Evolutionary conservation across 2,329 filamentous ascomycete genomes (phyloP), one percentile per base, ranked within the genome.

Genomic region (Diaporthe helianthi): DNA sequence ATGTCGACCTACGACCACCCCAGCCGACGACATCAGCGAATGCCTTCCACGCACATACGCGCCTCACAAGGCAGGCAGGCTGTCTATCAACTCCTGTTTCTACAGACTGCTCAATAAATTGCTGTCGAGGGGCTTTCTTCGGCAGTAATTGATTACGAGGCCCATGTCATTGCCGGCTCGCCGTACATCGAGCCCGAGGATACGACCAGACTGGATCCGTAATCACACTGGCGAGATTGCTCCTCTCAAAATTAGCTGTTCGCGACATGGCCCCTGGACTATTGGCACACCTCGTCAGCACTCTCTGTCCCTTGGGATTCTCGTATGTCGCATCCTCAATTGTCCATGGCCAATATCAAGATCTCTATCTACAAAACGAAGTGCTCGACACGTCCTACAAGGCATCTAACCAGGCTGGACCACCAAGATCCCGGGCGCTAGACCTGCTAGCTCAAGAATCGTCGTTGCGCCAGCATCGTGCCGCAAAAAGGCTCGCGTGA

Each of bases 171-270:
- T 49, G 58, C 19, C 29, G 29, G 12, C 58, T 33, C 22, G 46
- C 38, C 53, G 33, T 67, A n/a, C 54, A 52, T 49, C 13, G 22
- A 44, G 15, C 24, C 46, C 65, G 19, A 61, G 46, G 65, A 67
- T 55, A 38, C 53, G 63, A 65, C 61, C 38, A 53, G 44, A 60
- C 46, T 67, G 63, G 70, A 60, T 41, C 70, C 71, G 54, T 55
- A 72, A 67, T 70, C 47, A 65, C 65, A 67, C 61, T 71, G 61
- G 65, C 66, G 71, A 72, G 65, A 72, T 72, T 72, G 66, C 70
- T 47, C 53, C 58, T 24, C 44, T 47, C 60, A 29, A 68, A 26
- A 63, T 63, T 63, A 44, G 19, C 55, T 33, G 66, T 41, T 51
- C 49, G n/a, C 49, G 54, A 46, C 52, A 67, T 67, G 52, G 52